Conservation (phyloP, 495 filamentous ascomycete genomes). For the Echria macrotheca region DNA sequence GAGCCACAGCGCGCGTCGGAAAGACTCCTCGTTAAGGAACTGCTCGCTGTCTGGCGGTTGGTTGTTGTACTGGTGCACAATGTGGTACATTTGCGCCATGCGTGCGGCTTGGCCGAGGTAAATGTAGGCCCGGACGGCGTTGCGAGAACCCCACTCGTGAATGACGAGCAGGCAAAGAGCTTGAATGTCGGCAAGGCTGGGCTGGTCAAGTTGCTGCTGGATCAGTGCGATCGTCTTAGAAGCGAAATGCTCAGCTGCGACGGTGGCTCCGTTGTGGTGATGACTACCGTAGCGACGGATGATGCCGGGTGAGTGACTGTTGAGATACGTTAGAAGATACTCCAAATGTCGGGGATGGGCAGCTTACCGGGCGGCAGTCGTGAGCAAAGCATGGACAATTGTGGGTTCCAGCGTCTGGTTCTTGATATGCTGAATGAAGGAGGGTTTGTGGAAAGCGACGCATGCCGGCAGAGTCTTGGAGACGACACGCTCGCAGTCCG, state of each 20-base stretch:
- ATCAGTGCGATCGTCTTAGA: conserved; percentile 42
- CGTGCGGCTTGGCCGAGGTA: conserved; percentile 47
- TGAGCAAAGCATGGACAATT: conserved; percentile 45
- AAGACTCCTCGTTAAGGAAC: conserved; percentile 48
- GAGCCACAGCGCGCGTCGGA: conserved; percentile 47
- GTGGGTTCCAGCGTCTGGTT: conserved; percentile 39
- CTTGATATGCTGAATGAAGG: conserved; percentile 46
- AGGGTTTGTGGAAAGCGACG: conserved; percentile 49
- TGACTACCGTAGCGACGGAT: conserved; percentile 44
- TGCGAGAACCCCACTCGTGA: conserved; percentile 48
- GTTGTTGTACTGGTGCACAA: conserved; percentile 42
- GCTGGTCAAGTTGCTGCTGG: conserved; percentile 42
- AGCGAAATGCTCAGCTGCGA: conserved; percentile 45
- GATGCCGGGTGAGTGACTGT: conserved; percentile 41
- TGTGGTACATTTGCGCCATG: conserved; percentile 49
- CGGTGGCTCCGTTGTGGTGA: conserved; percentile 30
- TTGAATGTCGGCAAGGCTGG: conserved; percentile 47
- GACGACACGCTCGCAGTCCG: conserved; percentile 47
- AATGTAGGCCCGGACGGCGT: conserved; percentile 48
- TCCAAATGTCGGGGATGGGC: not conserved
- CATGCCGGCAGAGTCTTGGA: conserved; percentile 46
- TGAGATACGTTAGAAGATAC: not conserved
- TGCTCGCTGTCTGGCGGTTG: conserved; percentile 39
- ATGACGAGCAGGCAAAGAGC: conserved; percentile 46
- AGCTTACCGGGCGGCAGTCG: conserved; percentile 43